Evolutionary conservation across 768 basidiomycete species (phyloP).

Genomic region (Clitopilus hobsonii): DNA sequence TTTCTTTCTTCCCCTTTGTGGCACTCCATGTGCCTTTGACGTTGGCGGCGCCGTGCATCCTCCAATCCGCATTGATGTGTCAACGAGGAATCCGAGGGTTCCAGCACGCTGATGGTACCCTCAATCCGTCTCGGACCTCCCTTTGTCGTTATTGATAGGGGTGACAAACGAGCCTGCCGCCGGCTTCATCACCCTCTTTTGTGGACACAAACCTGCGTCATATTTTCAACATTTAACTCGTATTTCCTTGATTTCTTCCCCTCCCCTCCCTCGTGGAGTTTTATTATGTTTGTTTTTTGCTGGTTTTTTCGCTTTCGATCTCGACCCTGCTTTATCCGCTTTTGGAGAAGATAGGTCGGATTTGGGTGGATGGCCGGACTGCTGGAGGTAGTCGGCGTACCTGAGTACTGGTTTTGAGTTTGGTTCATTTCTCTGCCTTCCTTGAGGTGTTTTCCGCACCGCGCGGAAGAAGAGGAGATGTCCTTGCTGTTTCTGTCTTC

Average conservation of each 20-base stretch:
- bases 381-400: too few relatives aligned
- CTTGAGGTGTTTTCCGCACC: too few relatives aligned
- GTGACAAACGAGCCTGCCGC: neutral
- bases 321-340: too few relatives aligned
- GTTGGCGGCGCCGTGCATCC: neutral
- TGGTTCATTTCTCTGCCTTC: too few relatives aligned
- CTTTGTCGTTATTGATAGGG: neutral
- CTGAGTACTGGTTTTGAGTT: too few relatives aligned
- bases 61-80: neutral
- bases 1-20: neutral
- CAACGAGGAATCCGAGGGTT: neutral
- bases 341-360: too few relatives aligned
- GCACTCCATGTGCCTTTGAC: neutral
- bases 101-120: neutral
- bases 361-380: too few relatives aligned
- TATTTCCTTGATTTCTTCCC: neutral
- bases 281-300: too few relatives aligned
- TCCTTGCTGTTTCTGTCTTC: neutral
- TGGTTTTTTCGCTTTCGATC: too few relatives aligned
- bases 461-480: too few relatives aligned
- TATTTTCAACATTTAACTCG: neutral
- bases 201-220: too few relatives aligned
- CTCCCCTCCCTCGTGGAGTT: too few relatives aligned
- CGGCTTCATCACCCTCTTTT: neutral
- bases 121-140: neutral